These are phyloP conservation scores for Eleusine indica DNA, from an alignment of 176 grass and related monocot genomes.

Conservation along the genomic window DNA sequence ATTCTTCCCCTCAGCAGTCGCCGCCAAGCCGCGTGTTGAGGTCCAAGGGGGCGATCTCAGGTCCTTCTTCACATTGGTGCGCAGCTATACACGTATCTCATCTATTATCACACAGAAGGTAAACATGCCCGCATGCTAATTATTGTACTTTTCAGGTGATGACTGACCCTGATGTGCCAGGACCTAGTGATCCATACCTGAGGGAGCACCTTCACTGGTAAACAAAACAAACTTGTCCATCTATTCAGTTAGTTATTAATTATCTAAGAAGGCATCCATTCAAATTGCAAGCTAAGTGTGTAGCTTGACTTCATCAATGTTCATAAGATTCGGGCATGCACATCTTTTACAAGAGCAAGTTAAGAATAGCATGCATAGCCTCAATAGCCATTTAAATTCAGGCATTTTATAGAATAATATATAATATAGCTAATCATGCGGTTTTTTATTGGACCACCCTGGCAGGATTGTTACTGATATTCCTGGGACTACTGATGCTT, in stretches of 20 bases:
- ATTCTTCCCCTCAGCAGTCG: constrained; percentile 78
- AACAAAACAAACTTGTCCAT: neutral
- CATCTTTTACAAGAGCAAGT: neutral
- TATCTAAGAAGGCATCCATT: neutral
- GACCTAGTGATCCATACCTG: constrained; percentile 79
- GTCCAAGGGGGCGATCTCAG: constrained; percentile 77
- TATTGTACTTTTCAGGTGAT: constrained; percentile 62
- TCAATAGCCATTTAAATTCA: constrained; percentile 7
- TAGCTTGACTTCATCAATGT: neutral
- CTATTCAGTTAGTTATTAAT: neutral
- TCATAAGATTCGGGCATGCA: constrained; percentile 28
- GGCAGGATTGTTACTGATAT: constrained; percentile 83
- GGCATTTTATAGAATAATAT: constrained; percentile 24
- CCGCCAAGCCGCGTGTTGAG: constrained; percentile 66
- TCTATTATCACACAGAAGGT: neutral
- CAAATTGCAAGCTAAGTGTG: neutral
- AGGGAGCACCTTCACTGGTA: constrained; percentile 94
- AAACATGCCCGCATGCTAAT: neutral
- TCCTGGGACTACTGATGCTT: constrained; percentile 82
- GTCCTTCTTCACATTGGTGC: constrained; percentile 85
- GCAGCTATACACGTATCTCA: constrained; percentile 4
- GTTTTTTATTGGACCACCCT: constrained; percentile 33
- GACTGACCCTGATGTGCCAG: constrained; percentile 87
- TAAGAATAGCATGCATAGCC: constrained; percentile 6
- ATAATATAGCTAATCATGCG: constrained; percentile 23